These are phyloP conservation scores for Berkeleyomyces rouxiae DNA, from an alignment of 2,329 filamentous ascomycete genomes.

Conservation along the genomic window DNA sequence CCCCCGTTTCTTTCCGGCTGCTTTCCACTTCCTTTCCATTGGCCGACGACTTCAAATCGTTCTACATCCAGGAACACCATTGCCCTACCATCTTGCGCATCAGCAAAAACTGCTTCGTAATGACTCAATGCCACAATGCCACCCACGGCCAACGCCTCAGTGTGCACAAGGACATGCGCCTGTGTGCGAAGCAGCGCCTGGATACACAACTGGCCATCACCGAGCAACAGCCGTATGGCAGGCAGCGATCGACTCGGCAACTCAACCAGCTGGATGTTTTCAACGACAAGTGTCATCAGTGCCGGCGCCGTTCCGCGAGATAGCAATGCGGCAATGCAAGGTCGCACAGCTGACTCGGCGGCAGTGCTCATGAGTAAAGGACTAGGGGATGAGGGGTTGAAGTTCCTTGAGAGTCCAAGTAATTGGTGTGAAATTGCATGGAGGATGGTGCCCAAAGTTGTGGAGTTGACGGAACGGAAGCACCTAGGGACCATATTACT, in stretches of 20 bases:
- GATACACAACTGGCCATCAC: conserved; percentile 37
- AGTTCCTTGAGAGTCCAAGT: background rate
- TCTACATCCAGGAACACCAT: conserved; percentile 1
- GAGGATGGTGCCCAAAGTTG: background rate
- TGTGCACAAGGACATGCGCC: conserved; percentile 32
- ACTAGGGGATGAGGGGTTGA: background rate
- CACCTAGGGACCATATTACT: background rate
- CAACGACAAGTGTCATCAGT: conserved; percentile 63
- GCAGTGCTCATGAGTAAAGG: conserved; percentile 63
- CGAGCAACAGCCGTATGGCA: conserved; percentile 30
- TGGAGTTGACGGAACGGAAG: background rate
- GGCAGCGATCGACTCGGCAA: conserved; percentile 22
- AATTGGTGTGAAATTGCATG: no score
- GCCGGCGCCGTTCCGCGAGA: conserved; percentile 64
- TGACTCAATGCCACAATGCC: conserved; percentile 31
- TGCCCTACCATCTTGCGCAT: background rate
- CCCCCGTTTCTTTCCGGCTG: background rate
- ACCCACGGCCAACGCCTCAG: conserved; percentile 29
- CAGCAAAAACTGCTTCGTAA: conserved; percentile 19
- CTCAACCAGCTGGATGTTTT: conserved; percentile 16
- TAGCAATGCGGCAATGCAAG: conserved; percentile 61
- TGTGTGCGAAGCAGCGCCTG: conserved; percentile 32
- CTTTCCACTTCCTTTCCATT: background rate
- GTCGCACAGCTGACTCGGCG: conserved; percentile 65
- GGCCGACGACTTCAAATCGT: conserved; percentile 1